phyloP scores from a whole-genome alignment of 129 eudicot species.

The Flaveria brownii region DNA sequence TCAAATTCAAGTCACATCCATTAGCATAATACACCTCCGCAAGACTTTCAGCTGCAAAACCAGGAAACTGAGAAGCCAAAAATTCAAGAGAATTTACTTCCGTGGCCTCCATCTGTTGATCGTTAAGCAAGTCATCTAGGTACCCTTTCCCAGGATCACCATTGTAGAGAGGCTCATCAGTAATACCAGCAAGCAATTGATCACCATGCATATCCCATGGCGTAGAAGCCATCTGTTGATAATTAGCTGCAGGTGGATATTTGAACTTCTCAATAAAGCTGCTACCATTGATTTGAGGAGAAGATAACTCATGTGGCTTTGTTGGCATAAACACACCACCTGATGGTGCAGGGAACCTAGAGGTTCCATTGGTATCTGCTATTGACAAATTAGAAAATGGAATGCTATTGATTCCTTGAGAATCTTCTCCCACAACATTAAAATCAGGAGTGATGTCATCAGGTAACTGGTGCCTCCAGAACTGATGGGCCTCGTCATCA shows the following conservation, averaged over 20 bases:
- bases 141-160: slow-evolving; percentile 51
- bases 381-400: slow-evolving; percentile 68
- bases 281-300: slow-evolving; percentile 42
- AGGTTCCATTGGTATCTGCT: slow-evolving; percentile 46
- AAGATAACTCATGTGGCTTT: slow-evolving; percentile 51
- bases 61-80: slow-evolving; percentile 78
- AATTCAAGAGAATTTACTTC: slow-evolving; percentile 64
- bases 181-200: slow-evolving; percentile 41
- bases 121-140: slow-evolving; percentile 54
- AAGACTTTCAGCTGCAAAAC: slow-evolving; percentile 90
- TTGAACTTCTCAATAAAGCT: slow-evolving; percentile 46
- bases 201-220: slow-evolving; percentile 72
- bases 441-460: slow-evolving; percentile 95
- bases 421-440: slow-evolving; percentile 53
- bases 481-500: slow-evolving; percentile 88
- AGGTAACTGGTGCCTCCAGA: slow-evolving; percentile 87
- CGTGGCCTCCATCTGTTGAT: slow-evolving; percentile 53
- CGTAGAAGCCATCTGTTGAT: slow-evolving; percentile 43
- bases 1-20: slow-evolving; percentile 74
- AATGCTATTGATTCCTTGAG: slow-evolving; percentile 45
- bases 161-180: slow-evolving; percentile 48
- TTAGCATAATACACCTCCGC: slow-evolving; percentile 77
- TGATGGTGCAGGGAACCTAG: slow-evolving; percentile 34
- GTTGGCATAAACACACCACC: slow-evolving; percentile 2
- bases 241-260: slow-evolving; percentile 42